A percentile compares a stretch with the other conserved stretches of the same genome.
These are phyloP conservation scores for Corynascus novoguineensis DNA, from an alignment of 495 filamentous ascomycete genomes.

Conservation along the genomic window DNA sequence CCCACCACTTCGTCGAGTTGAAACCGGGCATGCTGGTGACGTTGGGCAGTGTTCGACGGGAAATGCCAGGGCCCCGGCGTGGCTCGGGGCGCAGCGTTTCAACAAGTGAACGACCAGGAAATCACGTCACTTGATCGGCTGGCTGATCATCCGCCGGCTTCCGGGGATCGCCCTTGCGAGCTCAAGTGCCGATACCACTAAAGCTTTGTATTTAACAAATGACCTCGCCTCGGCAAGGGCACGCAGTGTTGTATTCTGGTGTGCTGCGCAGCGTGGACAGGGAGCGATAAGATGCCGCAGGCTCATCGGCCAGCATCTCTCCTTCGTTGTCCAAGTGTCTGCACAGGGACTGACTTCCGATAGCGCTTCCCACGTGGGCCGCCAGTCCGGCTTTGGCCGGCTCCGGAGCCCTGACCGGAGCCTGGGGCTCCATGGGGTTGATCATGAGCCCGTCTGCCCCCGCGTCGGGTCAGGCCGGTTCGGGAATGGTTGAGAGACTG, in stretches of 20 bases:
- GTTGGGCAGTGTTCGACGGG: background rate
- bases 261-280: too few species aligned
- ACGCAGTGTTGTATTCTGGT: too few species aligned
- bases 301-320: background rate
- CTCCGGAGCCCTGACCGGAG: constrained; percentile 4
- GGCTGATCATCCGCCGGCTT: background rate
- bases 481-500: constrained; percentile 3
- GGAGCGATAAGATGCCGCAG: background rate
- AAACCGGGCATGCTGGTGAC: background rate
- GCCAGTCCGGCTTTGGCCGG: background rate
- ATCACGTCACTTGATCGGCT: constrained; percentile 7
- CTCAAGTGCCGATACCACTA: background rate
- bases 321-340: background rate
- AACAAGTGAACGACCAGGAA: background rate
- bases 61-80: background rate
- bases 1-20: background rate
- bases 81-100: too few species aligned
- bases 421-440: constrained; percentile 3
- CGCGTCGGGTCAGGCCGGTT: constrained; percentile 1
- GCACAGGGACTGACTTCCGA: background rate
- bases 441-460: background rate
- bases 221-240: background rate
- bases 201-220: background rate
- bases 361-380: constrained; percentile 3
- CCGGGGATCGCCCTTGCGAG: background rate